Evolutionary conservation across 495 filamentous ascomycete genomes (phyloP), one percentile per base, ranked within the genome.

Genomic region (Penicilliopsis zonata): DNA sequence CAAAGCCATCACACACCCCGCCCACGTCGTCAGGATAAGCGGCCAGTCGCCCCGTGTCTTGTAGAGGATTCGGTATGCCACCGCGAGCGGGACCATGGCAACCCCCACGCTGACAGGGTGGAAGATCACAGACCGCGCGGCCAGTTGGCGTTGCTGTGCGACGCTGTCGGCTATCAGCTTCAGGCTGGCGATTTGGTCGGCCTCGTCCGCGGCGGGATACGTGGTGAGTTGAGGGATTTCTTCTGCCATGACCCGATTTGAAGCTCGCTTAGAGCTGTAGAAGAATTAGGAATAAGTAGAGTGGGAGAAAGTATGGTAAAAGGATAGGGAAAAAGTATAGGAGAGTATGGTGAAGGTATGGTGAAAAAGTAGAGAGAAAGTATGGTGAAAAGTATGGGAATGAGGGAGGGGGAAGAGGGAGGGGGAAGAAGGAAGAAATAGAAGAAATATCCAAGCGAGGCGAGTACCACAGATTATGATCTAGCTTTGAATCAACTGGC

Each of bases 71-170:
- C 56, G 51, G 14, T 33, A 40, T 9, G 65, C 36, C 7, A 58
- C 19, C 13, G 55, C 43, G 3, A 76, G 20, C 4, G 65, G 16
- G 2, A 46, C 13, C 16, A 60, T 30, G 17, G 61, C 49, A 2
- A 50, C 26, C 1, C 61, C 43, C 0, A 74, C 48, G 24, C 50
- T 50, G 19, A 63, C 24, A 0, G 70, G 69, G 42, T 74, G 62
- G 36, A 60, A 58, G 23, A 82, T 52, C 5, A 84, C 43, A 29
- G 60, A 44, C 5, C 43, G 46, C 9, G 64, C 56, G n/a, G 76
- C 65, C 4, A 54, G 16, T 44, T 76, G 67, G 15, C 74, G 69
- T 41, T 80, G 75, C 41, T 82, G 74, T 9, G 74, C 72, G 31
- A 84, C 57, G 23, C 66, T 69, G 50, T 72, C 61, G 9, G 73